Conservation (phyloP, 352 stramenopile species). For the Globisporangium sylvaticum region DNA sequence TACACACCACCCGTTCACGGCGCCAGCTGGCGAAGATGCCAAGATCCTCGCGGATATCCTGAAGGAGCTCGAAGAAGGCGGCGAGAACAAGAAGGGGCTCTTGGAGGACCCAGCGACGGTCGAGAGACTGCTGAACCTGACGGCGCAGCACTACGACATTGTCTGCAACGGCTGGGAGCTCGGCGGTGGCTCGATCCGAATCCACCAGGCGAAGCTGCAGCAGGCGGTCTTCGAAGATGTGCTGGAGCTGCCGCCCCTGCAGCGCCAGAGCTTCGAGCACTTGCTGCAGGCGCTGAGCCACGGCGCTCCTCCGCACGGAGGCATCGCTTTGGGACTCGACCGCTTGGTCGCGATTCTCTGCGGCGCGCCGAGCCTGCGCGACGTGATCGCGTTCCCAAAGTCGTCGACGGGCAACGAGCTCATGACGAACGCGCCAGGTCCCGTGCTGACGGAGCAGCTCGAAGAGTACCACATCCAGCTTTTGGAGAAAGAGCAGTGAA, state of each 20-base stretch:
- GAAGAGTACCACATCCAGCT: conserved; percentile 78
- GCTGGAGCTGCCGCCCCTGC: conserved; percentile 55
- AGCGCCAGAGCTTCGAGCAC: conserved; percentile 82
- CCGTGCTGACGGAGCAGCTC: conserved; percentile 62
- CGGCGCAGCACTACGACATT: conserved; percentile 83
- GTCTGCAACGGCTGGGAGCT: conserved; percentile 89
- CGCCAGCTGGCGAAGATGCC: conserved; percentile 45
- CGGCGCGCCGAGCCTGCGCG: conserved; percentile 67
- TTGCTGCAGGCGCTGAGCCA: conserved; percentile 74
- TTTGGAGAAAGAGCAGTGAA: conserved; percentile 17
- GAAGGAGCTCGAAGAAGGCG: not conserved
- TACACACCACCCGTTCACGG: conserved; percentile 87
- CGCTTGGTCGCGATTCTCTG: conserved; percentile 83
- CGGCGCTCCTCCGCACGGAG: conserved; percentile 77
- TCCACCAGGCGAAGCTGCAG: conserved; percentile 74
- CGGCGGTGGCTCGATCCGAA: conserved; percentile 82
- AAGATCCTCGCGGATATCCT: conserved; percentile 48
- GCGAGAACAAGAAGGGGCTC: conserved; percentile 27
- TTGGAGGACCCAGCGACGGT: conserved; percentile 46
- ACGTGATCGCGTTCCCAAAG: conserved; percentile 91
- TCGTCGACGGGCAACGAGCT: conserved; percentile 84
- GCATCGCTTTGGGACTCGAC: conserved; percentile 85
- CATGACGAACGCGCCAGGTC: conserved; percentile 76
- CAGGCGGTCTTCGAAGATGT: conserved; percentile 76
- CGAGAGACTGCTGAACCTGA: conserved; percentile 55